Base-by-base conservation (phyloP, 352 stramenopile species). In the Phytophthora melonis region DNA sequence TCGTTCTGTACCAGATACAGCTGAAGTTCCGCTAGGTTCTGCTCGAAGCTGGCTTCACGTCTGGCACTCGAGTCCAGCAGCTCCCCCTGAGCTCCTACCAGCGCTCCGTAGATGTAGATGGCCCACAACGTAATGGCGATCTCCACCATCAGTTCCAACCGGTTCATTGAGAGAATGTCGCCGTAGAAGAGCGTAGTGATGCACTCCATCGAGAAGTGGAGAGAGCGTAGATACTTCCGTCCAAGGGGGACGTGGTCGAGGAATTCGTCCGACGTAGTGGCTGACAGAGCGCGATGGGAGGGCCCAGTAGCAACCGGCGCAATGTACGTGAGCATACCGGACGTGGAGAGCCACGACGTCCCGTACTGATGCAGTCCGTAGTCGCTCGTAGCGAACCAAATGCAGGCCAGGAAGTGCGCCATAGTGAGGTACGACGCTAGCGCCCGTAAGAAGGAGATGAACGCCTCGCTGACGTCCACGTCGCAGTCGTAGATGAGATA, bases 151-250 rank as follows among this genome's bases (percentile, higher is more conserved):
- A 88, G 59, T 67, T 91, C 83, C 32, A 83, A 50, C 9, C 85
- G 16, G 63, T 89, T 91, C 68, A 88, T 82, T 25, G 81, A 88
- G 16, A 79, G 55, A 8, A 89, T 83, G 60, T 91, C 83, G 10
- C 75, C 83, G 54, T 91, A 91, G 54, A 82, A 91, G 6, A 89
- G 63, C 18, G 82, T 89, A 30, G 81, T 86, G 66, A 91, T 87
- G 2, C 81, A 91, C 19, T 74, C 73, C 3, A 89, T 62, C 3
- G 81, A 74, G 57, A 89, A 89, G 56, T 87, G 72, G 58, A 91
- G 43, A 78, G 81, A 81, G 2, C 83, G 80, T 18, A 86, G 59
- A 58, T 89, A 91, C 71, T 91, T 89, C 23, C 81, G 81, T n/a
- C 52, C 66, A 50, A 50, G 43, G 0, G 43, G 43, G 43, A 50